Conservation (phyloP, 1,139 yeast genomes). For the Saccharomyces hybrid region DNA sequence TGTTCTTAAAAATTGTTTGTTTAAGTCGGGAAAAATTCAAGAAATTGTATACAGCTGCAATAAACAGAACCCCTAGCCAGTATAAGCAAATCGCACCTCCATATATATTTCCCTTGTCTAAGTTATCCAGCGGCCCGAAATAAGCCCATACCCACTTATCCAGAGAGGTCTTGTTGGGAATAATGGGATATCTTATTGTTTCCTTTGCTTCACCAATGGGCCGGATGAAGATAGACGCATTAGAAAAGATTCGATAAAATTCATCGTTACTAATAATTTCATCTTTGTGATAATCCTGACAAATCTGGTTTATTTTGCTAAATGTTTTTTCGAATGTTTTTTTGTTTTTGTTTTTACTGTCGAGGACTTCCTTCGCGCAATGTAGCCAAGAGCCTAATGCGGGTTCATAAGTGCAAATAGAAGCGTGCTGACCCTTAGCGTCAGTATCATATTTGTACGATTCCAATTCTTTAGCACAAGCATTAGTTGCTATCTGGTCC, state of each 20-base stretch:
- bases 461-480: conserved; percentile 4
- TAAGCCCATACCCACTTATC: background rate
- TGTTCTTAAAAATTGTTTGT: background rate
- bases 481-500: conserved; percentile 3
- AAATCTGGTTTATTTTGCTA: background rate
- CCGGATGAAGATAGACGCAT: background rate
- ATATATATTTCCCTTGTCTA: background rate
- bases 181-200: background rate
- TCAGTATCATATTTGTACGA: background rate
- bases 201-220: background rate
- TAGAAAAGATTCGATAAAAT: background rate
- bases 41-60: background rate
- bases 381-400: conserved; percentile 5
- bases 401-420: conserved; percentile 4
- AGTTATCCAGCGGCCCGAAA: background rate
- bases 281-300: background rate
- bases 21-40: background rate
- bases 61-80: background rate
- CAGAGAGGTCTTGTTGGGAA: background rate
- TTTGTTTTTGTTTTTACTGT: background rate
- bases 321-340: conserved; percentile 2
- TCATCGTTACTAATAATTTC: background rate
- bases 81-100: background rate
- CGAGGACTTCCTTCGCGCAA: conserved; percentile 4
- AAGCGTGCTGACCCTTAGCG: background rate